Conservation (phyloP, 352 stramenopile species). For the Nothophytophthora sp. region DNA sequence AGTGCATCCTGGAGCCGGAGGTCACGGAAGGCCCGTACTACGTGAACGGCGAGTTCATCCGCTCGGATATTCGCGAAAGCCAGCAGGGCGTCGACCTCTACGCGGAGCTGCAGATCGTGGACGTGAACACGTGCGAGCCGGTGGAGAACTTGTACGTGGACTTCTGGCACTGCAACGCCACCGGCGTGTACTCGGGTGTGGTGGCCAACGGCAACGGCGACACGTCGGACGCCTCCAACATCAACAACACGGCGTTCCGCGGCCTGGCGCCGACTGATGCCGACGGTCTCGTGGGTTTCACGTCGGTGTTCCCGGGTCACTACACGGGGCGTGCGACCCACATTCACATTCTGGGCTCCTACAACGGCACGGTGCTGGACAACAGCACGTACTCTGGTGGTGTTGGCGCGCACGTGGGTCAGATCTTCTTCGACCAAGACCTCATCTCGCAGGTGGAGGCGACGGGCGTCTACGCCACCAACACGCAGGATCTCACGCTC, state of each 20-base stretch:
- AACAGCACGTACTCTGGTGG: constrained; percentile 29
- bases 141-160: constrained; percentile 22
- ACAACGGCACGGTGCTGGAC: constrained; percentile 26
- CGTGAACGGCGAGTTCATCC: constrained; percentile 23
- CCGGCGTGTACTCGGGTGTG: constrained; percentile 25
- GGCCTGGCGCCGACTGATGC: constrained; percentile 17
- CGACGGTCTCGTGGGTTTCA: constrained; percentile 22
- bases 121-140: constrained; percentile 26
- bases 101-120: constrained; percentile 24
- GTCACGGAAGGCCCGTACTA: constrained; percentile 28
- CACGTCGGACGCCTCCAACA: constrained; percentile 20
- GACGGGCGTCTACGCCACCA: constrained; percentile 18
- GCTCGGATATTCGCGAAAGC: constrained; percentile 12
- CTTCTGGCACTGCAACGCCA: constrained; percentile 32
- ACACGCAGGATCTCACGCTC: constrained; percentile 18
- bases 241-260: constrained; percentile 29
- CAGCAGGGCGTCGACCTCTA: constrained; percentile 23
- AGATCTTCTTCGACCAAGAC: constrained; percentile 26
- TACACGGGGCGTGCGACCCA: constrained; percentile 29
- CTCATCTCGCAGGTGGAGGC: constrained; percentile 25
- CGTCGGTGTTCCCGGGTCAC: constrained; percentile 18
- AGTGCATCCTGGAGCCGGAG: constrained; percentile 22
- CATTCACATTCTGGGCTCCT: constrained; percentile 26
- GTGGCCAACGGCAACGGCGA: constrained; percentile 24
- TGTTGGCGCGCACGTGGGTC: constrained; percentile 17